Evolutionary conservation across 148 eudicot genomes (phyloP).

Genomic region (Fagopyrum tataricum): DNA sequence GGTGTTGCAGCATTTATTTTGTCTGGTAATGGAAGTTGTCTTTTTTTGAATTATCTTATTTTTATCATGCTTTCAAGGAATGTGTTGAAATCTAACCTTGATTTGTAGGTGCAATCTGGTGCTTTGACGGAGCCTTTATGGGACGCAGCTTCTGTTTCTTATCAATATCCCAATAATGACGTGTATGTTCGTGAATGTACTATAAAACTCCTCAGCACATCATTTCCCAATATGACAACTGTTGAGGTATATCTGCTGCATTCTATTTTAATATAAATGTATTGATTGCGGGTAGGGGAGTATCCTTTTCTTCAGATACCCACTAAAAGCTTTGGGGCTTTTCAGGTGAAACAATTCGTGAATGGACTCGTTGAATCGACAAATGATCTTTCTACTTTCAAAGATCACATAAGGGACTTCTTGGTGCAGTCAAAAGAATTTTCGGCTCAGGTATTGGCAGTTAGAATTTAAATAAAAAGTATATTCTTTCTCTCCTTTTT

Average conservation of each 20-base stretch:
- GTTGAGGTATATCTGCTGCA: slow-evolving; percentile 50
- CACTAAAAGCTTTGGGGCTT: slow-evolving; percentile 12
- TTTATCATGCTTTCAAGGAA: neutral
- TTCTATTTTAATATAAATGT: neutral
- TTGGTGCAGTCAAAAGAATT: slow-evolving; percentile 96
- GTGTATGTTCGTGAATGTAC: slow-evolving; percentile 81
- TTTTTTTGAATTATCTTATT: neutral
- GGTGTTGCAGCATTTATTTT: slow-evolving; percentile 84
- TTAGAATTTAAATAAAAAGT: neutral
- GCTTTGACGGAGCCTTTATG: slow-evolving; percentile 80
- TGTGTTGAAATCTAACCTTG: neutral
- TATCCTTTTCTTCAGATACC: neutral
- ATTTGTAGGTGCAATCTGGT: slow-evolving; percentile 68
- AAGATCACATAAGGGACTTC: slow-evolving; percentile 91
- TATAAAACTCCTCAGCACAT: slow-evolving; percentile 73
- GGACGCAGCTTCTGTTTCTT: slow-evolving; percentile 74
- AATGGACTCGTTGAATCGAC: slow-evolving; percentile 79
- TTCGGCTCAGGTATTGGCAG: slow-evolving; percentile 73
- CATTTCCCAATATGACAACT: slow-evolving; percentile 90
- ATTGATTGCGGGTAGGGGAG: neutral
- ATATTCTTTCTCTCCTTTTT: neutral
- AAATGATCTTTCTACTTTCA: slow-evolving; percentile 67
- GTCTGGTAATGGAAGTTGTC: slow-evolving; percentile 45
- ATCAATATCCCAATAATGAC: slow-evolving; percentile 72
- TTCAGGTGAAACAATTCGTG: slow-evolving; percentile 89